Percentiles rank a stretch among this genome's conserved stretches.
These are phyloP conservation scores for Annona cherimola DNA, from an alignment of 164 flowering plant genomes.

Conservation along the genomic window DNA sequence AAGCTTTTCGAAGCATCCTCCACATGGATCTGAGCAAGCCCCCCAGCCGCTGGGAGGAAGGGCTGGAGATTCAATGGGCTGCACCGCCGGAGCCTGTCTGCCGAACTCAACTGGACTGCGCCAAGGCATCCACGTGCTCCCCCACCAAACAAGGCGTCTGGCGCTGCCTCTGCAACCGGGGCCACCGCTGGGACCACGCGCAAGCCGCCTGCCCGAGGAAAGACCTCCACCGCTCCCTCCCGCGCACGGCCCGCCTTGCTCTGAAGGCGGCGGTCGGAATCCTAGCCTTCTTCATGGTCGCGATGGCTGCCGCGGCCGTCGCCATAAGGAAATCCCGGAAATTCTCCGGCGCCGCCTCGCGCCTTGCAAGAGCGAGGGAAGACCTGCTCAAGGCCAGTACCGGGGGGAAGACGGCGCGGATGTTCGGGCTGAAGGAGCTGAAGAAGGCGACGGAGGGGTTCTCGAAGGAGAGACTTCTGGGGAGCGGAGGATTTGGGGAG, in stretches of 20 bases:
- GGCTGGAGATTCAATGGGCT: conserved; percentile 69
- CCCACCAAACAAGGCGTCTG: not conserved
- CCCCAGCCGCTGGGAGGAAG: conserved; percentile 53
- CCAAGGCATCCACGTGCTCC: conserved; percentile 9
- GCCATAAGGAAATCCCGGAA: conserved; percentile 17
- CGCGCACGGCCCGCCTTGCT: conserved; percentile 9
- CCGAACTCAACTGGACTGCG: conserved; percentile 44
- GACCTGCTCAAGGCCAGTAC: conserved; percentile 37
- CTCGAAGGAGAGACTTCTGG: conserved; percentile 38
- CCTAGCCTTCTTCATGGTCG: conserved; percentile 24
- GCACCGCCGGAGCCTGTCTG: conserved; percentile 55
- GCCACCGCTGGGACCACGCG: conserved; percentile 39
- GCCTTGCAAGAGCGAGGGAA: conserved; percentile 40
- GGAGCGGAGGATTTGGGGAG: conserved; percentile 64
- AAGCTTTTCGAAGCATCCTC: conserved; percentile 60
- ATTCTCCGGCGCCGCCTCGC: conserved; percentile 16
- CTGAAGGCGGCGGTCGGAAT: conserved; percentile 30
- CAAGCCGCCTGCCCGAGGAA: conserved; percentile 35
- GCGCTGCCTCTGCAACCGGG: conserved; percentile 49
- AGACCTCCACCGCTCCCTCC: conserved; percentile 10
- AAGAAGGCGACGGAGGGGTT: conserved; percentile 48
- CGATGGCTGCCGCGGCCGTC: conserved; percentile 16
- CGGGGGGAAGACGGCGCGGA: conserved; percentile 36
- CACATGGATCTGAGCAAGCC: conserved; percentile 35
- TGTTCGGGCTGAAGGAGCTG: conserved; percentile 43